phyloP scores from a whole-genome alignment of 2,329 filamentous ascomycete genomes.

The Exophiala sideris region DNA sequence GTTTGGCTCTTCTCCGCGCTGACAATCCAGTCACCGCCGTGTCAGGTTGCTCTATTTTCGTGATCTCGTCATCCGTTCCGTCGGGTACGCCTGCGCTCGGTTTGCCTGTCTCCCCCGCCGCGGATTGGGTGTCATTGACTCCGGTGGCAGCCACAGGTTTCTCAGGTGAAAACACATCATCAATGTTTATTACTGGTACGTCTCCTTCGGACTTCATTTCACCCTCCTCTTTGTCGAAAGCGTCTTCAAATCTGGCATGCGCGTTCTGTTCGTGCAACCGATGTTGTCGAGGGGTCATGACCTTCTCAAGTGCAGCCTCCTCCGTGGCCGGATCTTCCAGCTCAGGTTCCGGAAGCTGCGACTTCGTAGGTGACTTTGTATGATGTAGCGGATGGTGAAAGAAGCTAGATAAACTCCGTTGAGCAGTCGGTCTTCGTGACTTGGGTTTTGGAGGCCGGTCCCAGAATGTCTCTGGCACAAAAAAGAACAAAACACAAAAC shows the following conservation, averaged over 20 bases:
- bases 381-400: slow-evolving; percentile 16
- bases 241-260: slow-evolving; percentile 20
- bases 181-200: background rate
- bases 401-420: slow-evolving; percentile 27
- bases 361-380: slow-evolving; percentile 8
- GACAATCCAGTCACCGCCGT: background rate
- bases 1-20: slow-evolving; percentile 24
- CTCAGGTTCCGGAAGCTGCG: background rate
- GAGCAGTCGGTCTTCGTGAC: slow-evolving; percentile 35
- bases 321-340: background rate
- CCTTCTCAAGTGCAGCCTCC: slow-evolving; percentile 12
- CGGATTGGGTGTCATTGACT: background rate
- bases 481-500: slow-evolving; percentile 73
- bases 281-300: slow-evolving; percentile 18
- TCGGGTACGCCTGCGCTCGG: background rate
- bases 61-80: background rate
- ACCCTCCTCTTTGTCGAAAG: background rate
- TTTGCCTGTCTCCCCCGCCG: background rate
- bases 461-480: slow-evolving; percentile 95
- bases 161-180: too few relatives aligned
- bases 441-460: slow-evolving; percentile 68
- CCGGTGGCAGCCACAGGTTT: background rate
- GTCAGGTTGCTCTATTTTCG: background rate
- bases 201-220: background rate
- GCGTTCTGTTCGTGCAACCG: slow-evolving; percentile 18